A percentile compares a stretch with the other conserved stretches of the same genome.
Conservation (phyloP, 1,284 basidiomycete species). For the Marasmius oreades region DNA sequence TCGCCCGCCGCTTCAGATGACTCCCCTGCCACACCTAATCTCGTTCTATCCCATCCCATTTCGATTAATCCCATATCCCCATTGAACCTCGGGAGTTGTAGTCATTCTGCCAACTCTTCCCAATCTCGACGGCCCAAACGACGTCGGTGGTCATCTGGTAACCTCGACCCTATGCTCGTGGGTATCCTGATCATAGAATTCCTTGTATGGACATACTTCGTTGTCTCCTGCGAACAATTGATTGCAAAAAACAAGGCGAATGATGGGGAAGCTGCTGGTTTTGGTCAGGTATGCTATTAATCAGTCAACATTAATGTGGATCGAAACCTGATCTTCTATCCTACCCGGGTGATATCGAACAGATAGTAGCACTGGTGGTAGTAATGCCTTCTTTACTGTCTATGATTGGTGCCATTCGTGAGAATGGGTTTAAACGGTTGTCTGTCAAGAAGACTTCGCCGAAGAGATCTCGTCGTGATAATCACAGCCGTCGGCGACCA, state of each 20-base stretch:
- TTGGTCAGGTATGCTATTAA: constrained; percentile 27
- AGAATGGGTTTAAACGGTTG: constrained; percentile 24
- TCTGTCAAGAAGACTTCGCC: not conserved
- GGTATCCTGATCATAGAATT: constrained; percentile 33
- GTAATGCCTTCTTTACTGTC: constrained; percentile 32
- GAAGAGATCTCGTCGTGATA: not conserved
- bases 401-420: constrained; percentile 25
- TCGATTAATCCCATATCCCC: not conserved
- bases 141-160: constrained; percentile 27
- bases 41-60: not conserved
- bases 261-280: constrained; percentile 25
- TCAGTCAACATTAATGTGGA: not conserved
- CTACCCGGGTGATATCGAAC: not conserved
- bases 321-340: not conserved
- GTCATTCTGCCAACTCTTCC: not conserved
- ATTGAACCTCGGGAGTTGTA: not conserved
- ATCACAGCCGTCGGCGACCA: not conserved
- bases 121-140: constrained; percentile 24
- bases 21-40: no score
- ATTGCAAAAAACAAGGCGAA: constrained; percentile 26
- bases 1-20: no score
- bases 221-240: constrained; percentile 33
- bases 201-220: constrained; percentile 36
- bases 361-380: constrained; percentile 34
- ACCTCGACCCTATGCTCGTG: constrained; percentile 38